Conservation (phyloP, 306 rosid genomes). For the Malus fusca region DNA sequence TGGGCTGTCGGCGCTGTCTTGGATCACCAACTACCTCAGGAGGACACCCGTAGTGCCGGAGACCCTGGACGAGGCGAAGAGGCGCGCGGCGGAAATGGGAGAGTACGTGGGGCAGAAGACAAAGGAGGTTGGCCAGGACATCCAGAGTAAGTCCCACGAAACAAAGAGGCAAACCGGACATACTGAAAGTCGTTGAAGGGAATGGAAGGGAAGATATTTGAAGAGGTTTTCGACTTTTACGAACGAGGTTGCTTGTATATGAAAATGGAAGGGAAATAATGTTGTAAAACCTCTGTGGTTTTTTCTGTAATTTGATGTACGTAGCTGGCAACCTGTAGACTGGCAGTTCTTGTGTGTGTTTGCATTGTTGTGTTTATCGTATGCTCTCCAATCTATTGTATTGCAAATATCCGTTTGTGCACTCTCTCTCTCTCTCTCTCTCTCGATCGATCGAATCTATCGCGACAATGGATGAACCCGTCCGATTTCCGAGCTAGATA, state of each 20-base stretch:
- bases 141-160: constrained; percentile 55
- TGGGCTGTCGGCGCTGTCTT: constrained; percentile 55
- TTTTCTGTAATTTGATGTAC: background rate
- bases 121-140: constrained; percentile 69
- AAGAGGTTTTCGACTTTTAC: background rate
- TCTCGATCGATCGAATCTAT: too few species aligned
- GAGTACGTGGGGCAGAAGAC: constrained; percentile 68
- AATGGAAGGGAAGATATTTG: background rate
- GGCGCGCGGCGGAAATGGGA: constrained; percentile 45
- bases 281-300: background rate
- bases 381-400: background rate
- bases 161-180: constrained; percentile 44
- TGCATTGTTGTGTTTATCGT: background rate
- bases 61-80: constrained; percentile 42
- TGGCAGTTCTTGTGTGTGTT: background rate
- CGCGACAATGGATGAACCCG: too few species aligned
- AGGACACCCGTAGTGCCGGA: constrained; percentile 32
- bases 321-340: background rate
- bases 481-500: too few species aligned
- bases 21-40: constrained; percentile 42
- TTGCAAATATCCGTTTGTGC: background rate
- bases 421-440: too few species aligned
- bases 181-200: background rate
- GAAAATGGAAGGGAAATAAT: constrained; percentile 10
- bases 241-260: background rate